Conservation (phyloP, 257 asterid genomes). For the Nicotiana tabacum region DNA sequence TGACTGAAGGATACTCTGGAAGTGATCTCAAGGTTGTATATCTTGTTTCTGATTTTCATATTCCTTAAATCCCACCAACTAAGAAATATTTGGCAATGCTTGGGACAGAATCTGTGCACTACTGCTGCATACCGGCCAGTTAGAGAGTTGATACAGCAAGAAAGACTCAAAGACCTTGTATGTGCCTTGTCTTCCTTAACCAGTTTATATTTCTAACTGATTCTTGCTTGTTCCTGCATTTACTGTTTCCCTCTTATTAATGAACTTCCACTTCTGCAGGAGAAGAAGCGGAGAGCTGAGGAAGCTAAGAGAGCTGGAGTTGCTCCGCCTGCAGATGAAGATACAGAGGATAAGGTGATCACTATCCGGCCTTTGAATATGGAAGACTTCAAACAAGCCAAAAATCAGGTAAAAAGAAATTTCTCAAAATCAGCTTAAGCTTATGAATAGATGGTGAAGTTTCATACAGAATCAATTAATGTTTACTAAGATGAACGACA, state of each 20-base stretch:
- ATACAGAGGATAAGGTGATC: constrained; percentile 46
- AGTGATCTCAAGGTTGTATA: constrained; percentile 78
- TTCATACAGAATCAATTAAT: too few relatives aligned
- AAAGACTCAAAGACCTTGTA: constrained; percentile 51
- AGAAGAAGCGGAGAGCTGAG: constrained; percentile 35
- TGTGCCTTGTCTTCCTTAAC: not conserved
- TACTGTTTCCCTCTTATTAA: not conserved
- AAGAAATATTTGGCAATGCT: constrained; percentile 1
- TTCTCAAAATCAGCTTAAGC: not conserved
- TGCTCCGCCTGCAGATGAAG: constrained; percentile 15
- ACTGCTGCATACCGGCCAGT: constrained; percentile 95
- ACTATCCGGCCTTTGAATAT: constrained; percentile 70
- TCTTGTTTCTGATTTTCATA: not conserved
- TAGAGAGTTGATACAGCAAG: constrained; percentile 73
- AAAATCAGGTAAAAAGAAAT: constrained; percentile 48
- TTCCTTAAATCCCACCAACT: not conserved
- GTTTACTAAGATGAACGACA: too few relatives aligned
- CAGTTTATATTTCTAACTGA: not conserved
- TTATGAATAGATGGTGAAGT: too few relatives aligned
- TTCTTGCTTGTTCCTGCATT: not conserved
- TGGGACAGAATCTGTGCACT: constrained; percentile 62
- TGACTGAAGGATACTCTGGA: constrained; percentile 86
- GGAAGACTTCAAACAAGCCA: constrained; percentile 74
- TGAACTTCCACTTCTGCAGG: constrained; percentile 16
- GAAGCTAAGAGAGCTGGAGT: constrained; percentile 25